Conservation (phyloP, 257 asterid species). For the Solanum sitiens region DNA sequence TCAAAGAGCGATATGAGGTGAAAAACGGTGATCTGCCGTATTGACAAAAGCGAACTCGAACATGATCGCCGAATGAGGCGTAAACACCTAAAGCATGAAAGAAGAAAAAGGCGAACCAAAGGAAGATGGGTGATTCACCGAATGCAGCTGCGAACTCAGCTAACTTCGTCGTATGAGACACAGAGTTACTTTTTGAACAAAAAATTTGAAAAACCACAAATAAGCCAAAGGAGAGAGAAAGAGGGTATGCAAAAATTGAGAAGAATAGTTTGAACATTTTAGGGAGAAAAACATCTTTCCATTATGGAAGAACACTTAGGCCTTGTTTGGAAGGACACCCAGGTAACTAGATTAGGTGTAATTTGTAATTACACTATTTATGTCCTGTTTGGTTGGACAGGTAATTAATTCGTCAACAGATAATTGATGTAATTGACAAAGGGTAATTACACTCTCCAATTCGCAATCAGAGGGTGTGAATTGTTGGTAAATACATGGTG, state of each 20-base stretch:
- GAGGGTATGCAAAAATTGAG: neutral
- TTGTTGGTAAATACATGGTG: too few species aligned
- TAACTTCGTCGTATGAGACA: neutral
- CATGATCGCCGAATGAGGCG: neutral
- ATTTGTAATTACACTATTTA: too few species aligned
- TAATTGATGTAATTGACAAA: too few species aligned
- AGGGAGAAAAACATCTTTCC: neutral
- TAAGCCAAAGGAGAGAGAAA: too few species aligned
- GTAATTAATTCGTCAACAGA: too few species aligned
- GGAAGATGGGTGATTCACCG: neutral
- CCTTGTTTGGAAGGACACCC: too few species aligned
- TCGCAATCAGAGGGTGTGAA: too few species aligned
- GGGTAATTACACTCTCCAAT: too few species aligned
- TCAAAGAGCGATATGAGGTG: neutral
- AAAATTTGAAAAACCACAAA: too few species aligned
- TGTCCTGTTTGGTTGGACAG: too few species aligned
- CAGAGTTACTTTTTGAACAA: neutral
- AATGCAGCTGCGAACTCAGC: neutral
- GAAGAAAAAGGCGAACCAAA: neutral
- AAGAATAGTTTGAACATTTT: neutral
- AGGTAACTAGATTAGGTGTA: too few species aligned
- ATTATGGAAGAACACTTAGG: neutral
- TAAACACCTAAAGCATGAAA: neutral
- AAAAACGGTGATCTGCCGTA: neutral
- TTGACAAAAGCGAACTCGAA: neutral